Evolutionary conservation across 371 early-diverging fungal species (phyloP).

Genomic region (Mucor mucedo): DNA sequence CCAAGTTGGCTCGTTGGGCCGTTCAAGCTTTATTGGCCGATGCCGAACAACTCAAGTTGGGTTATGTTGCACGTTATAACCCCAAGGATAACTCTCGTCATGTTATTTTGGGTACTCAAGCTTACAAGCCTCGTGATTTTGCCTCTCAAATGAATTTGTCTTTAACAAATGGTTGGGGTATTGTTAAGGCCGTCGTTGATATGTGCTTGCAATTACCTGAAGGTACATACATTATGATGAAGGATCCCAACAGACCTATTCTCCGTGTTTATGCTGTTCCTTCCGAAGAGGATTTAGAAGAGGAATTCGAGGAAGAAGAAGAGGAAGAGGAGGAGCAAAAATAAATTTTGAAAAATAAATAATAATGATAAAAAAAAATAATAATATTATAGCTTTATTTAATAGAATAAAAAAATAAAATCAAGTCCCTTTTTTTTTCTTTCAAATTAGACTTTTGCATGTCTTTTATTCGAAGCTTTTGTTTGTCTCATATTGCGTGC

Average conservation of each 20-base stretch:
- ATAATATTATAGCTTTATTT: neutral
- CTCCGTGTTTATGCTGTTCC: slow-evolving; percentile 83
- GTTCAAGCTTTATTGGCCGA: slow-evolving; percentile 89
- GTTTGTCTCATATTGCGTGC: neutral
- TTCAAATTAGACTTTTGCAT: neutral
- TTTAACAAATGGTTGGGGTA: slow-evolving; percentile 92
- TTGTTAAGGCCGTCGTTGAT: slow-evolving; percentile 91
- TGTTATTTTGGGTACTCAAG: slow-evolving; percentile 81
- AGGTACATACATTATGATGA: slow-evolving; percentile 93
- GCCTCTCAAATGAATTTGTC: slow-evolving; percentile 89
- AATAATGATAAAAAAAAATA: neutral
- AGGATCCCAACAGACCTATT: slow-evolving; percentile 94
- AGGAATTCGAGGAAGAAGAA: slow-evolving; percentile 58
- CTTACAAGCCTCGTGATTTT: slow-evolving; percentile 91
- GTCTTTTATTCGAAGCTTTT: neutral
- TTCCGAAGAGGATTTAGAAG: slow-evolving; percentile 66
- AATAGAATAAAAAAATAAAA: neutral
- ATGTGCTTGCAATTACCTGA: slow-evolving; percentile 84
- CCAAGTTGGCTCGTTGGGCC: slow-evolving; percentile 95
- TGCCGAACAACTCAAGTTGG: slow-evolving; percentile 90
- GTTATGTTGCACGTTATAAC: slow-evolving; percentile 80
- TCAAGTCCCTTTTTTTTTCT: neutral
- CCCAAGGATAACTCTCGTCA: slow-evolving; percentile 87
- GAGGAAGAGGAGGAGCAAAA: slow-evolving; percentile 34
- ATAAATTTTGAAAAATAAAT: slow-evolving; percentile 1